Percentiles rank a stretch among this genome's conserved stretches.
phyloP scores from a whole-genome alignment of 208 protist species.

The Lotmaria passim region DNA sequence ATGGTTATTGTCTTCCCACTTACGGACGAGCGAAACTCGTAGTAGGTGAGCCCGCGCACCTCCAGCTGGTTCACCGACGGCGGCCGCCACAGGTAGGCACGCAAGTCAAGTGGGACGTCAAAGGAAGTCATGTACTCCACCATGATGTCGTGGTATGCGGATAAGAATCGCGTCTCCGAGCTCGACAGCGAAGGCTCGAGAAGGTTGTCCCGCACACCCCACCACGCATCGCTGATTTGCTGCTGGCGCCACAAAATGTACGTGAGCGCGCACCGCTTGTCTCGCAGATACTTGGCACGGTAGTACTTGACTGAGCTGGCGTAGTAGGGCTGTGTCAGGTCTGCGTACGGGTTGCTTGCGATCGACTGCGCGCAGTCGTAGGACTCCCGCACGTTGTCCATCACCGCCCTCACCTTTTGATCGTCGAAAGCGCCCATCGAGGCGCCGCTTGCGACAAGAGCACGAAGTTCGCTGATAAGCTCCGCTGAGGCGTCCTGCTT shows the following conservation, averaged over 20 bases:
- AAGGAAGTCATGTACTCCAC: conserved; percentile 91
- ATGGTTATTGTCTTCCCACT: conserved; percentile 74
- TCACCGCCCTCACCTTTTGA: conserved; percentile 64
- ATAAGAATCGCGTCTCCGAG: conserved; percentile 67
- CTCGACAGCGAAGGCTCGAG: conserved; percentile 52
- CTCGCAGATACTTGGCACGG: conserved; percentile 72
- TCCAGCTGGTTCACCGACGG: conserved; percentile 77
- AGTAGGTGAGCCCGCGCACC: conserved; percentile 69
- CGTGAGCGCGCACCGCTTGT: conserved; percentile 81
- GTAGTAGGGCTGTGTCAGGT: conserved; percentile 78
- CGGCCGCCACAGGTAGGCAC: conserved; percentile 83
- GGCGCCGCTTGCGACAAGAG: conserved; percentile 74
- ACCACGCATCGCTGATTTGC: conserved; percentile 73
- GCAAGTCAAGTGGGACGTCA: conserved; percentile 77
- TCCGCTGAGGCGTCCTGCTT: conserved; percentile 67
- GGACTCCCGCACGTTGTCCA: conserved; percentile 61
- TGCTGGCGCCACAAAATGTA: conserved; percentile 82
- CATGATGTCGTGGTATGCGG: conserved; percentile 81
- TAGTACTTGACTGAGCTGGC: conserved; percentile 75
- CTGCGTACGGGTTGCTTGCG: conserved; percentile 70
- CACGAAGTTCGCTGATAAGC: conserved; percentile 81
- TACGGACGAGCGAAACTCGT: conserved; percentile 78
- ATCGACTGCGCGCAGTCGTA: conserved; percentile 66
- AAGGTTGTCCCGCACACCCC: conserved; percentile 73
- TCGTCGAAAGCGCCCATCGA: conserved; percentile 70